Base-by-base conservation (phyloP, 2,329 filamentous ascomycete genomes). In the Gremmenia infestans region DNA sequence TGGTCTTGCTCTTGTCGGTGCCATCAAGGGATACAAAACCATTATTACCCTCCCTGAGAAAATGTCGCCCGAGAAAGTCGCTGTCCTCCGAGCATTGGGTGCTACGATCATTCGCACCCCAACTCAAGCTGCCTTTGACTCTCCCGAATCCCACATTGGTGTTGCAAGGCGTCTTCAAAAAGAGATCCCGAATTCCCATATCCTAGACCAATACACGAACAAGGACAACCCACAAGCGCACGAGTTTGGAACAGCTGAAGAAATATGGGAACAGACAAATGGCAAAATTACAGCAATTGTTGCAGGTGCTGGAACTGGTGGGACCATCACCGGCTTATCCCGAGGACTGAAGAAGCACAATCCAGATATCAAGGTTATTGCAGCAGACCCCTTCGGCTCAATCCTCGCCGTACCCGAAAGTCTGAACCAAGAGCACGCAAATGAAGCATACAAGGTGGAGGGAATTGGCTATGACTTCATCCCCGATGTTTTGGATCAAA, bases 1-100 rank as follows among this genome's bases (percentile, higher is more conserved):
- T 63, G 94, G 94, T 22, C 81, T 99, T 42, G 94, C 94, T 28
- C 84, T 99, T 36, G 93, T 97, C 17, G 93, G 85, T 56, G 94
- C 94, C 15, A 89, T 99, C 69, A 97, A 97, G 78, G 93, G 92
- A 63, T 99, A 97, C 81, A 93, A 93, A 75, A 95, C 92, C 42
- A 97, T 99, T 75, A 99, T 99, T 73, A 99, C 94, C 11, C 83
- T 99, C 47, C 94, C 94, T 51, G 94, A 99, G 77, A 99, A 99
- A 80, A 99, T 99, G 94, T 97, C 91, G 1, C 89, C 91, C 48
- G 94, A 99, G 75, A 99, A 99, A 75, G 94, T 99, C 40, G 88
- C 93, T 2, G 94, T 99, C 28, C 81, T 99, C 60, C 89, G 91
- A 66, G 93, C 94, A 32, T 82, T 99, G 52, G 93, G 93, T 62